Conservation (phyloP, 2,329 filamentous ascomycete genomes). For the Fusarium sp. region DNA sequence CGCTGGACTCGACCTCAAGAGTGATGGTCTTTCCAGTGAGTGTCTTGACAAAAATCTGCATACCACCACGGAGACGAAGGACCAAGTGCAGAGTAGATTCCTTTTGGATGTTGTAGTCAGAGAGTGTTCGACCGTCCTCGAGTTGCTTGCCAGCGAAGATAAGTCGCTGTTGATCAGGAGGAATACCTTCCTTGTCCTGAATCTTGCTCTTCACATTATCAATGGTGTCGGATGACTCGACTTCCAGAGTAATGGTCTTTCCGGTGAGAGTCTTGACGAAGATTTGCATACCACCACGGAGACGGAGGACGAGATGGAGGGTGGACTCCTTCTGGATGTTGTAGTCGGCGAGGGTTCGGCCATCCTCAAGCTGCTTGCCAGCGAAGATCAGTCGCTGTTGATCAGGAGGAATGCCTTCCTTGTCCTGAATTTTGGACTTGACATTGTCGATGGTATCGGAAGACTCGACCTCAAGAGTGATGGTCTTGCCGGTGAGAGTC, state of each 20-base stretch:
- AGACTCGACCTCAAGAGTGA: constrained; percentile 90
- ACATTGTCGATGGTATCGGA: constrained; percentile 96
- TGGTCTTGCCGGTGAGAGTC: constrained; percentile 93
- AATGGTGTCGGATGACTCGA: constrained; percentile 90
- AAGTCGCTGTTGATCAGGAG: constrained; percentile 92
- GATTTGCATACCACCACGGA: constrained; percentile 91
- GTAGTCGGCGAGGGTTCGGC: constrained; percentile 90
- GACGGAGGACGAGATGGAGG: constrained; percentile 86
- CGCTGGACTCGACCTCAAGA: constrained; percentile 86
- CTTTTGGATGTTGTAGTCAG: constrained; percentile 98
- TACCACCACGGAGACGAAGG: constrained; percentile 84
- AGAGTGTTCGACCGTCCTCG: constrained; percentile 90
- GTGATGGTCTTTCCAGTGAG: constrained; percentile 97
- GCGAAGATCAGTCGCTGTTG: constrained; percentile 97
- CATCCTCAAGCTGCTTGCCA: constrained; percentile 95
- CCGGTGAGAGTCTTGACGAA: constrained; percentile 90
- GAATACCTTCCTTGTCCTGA: constrained; percentile 92
- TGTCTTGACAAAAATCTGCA: constrained; percentile 83
- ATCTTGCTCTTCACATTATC: constrained; percentile 97
- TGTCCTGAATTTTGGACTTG: constrained; percentile 97
- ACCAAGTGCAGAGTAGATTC: constrained; percentile 86
- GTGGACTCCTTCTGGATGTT: constrained; percentile 96
- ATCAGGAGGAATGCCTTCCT: constrained; percentile 95
- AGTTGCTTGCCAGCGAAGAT: constrained; percentile 96
- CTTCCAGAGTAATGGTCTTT: constrained; percentile 94